phyloP scores from a whole-genome alignment of 202 grass and related monocot genomes.

The Setaria italica region DNA sequence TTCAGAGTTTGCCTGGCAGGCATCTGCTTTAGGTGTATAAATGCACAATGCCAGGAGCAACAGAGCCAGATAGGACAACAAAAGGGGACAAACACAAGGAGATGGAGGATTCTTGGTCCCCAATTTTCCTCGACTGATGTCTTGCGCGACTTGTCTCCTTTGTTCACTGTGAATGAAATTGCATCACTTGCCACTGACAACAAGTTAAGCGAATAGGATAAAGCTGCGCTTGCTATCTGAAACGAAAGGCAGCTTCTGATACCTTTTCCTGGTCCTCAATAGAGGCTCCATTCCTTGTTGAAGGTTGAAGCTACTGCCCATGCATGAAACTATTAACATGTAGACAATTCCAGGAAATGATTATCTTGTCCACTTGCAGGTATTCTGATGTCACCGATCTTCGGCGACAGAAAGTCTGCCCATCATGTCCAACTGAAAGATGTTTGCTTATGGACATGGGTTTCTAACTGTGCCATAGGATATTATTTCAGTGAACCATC shows the following conservation, averaged over 20 bases:
- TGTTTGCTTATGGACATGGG: slow-evolving; percentile 62
- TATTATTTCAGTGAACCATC: slow-evolving; percentile 43
- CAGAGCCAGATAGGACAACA: slow-evolving; percentile 46
- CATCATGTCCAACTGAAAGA: slow-evolving; percentile 58
- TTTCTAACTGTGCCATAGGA: slow-evolving; percentile 59
- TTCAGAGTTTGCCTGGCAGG: background rate
- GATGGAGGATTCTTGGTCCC: slow-evolving; percentile 42
- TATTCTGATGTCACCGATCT: slow-evolving; percentile 59
- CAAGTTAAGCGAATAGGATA: slow-evolving; percentile 64
- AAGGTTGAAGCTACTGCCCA: slow-evolving; percentile 48
- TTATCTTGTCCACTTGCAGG: slow-evolving; percentile 32
- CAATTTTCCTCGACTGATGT: slow-evolving; percentile 40
- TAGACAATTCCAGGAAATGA: slow-evolving; percentile 21
- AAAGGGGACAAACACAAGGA: slow-evolving; percentile 49
- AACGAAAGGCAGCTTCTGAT: slow-evolving; percentile 36
- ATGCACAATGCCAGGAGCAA: slow-evolving; percentile 2
- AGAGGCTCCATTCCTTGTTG: slow-evolving; percentile 47
- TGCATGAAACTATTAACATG: slow-evolving; percentile 41
- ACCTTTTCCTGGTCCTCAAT: slow-evolving; percentile 37
- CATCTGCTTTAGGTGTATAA: background rate
- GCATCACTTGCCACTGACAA: slow-evolving; percentile 70
- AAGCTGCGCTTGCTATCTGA: slow-evolving; percentile 37
- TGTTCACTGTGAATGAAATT: slow-evolving; percentile 49
- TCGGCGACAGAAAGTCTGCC: slow-evolving; percentile 37
- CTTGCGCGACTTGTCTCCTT: slow-evolving; percentile 52